These are phyloP conservation scores for Aspergillus incahuasiensis DNA, from an alignment of 495 filamentous ascomycete genomes.

Conservation along the genomic window DNA sequence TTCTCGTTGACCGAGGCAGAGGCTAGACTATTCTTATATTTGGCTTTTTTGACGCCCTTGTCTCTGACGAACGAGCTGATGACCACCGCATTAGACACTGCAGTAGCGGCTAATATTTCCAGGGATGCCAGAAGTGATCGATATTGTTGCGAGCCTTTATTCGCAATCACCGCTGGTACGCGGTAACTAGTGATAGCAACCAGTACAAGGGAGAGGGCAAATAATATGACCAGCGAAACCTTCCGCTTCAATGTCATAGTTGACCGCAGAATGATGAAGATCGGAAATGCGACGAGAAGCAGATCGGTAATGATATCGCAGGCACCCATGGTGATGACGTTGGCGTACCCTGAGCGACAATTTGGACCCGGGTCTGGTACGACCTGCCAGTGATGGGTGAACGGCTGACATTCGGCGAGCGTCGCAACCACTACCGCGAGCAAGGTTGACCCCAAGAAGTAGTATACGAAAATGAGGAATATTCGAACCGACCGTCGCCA, in stretches of 20 bases:
- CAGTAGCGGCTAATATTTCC: conserved; percentile 72
- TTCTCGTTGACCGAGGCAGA: conserved; percentile 49
- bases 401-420: conserved; percentile 80
- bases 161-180: conserved; percentile 62
- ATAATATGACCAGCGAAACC: conserved; percentile 66
- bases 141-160: conserved; percentile 62
- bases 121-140: conserved; percentile 74
- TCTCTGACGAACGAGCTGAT: conserved; percentile 80
- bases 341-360: conserved; percentile 78
- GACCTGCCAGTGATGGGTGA: conserved; percentile 86
- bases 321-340: conserved; percentile 81
- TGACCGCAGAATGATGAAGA: conserved; percentile 75
- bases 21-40: conserved; percentile 56
- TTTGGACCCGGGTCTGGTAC: conserved; percentile 77
- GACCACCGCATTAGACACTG: conserved; percentile 71
- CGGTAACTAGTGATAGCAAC: conserved; percentile 73
- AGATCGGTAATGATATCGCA: conserved; percentile 87
- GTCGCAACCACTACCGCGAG: conserved; percentile 74
- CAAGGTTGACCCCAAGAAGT: conserved; percentile 72
- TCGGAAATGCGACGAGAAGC: conserved; percentile 78
- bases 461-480: conserved; percentile 63
- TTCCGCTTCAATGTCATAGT: conserved; percentile 63
- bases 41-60: conserved; percentile 70
- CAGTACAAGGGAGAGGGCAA: conserved; percentile 73
- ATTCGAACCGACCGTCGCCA: conserved; percentile 69